A percentile compares a stretch with the other conserved stretches of the same genome.
Evolutionary conservation across 148 eudicot genomes (phyloP).

Genomic region (Fagopyrum homotropicum): DNA sequence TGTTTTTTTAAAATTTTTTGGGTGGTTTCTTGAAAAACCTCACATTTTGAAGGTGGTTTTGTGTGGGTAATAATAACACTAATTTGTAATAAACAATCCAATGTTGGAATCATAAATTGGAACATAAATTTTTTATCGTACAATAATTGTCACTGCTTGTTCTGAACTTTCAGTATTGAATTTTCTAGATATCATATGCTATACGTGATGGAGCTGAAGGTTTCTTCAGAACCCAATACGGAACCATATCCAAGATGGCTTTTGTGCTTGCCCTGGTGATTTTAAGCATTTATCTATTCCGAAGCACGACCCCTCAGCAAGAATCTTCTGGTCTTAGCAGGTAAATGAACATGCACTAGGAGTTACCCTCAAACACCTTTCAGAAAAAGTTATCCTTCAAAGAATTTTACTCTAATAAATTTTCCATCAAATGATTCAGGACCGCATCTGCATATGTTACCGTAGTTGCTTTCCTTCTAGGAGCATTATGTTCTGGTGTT

Average conservation of each 20-base stretch:
- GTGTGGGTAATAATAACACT: not conserved
- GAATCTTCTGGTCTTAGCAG: conserved; percentile 92
- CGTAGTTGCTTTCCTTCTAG: conserved; percentile 82
- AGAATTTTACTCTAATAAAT: conserved; percentile 15
- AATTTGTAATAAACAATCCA: not conserved
- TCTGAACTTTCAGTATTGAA: not conserved
- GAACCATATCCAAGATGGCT: conserved; percentile 97
- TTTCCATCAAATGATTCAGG: conserved; percentile 43
- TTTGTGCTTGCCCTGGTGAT: conserved; percentile 71
- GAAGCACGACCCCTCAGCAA: conserved; percentile 82
- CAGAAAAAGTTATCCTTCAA: conserved; percentile 7
- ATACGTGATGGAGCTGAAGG: conserved; percentile 99
- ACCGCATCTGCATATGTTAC: conserved; percentile 77
- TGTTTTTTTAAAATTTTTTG: too few relatives aligned
- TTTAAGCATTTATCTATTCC: conserved; percentile 76
- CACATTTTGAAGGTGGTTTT: not conserved
- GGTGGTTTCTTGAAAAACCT: not conserved
- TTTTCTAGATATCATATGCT: conserved; percentile 89
- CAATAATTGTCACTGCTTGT: not conserved
- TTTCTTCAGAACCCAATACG: conserved; percentile 93
- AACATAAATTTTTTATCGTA: not conserved
- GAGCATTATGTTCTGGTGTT: conserved; percentile 93
- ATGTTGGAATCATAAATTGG: not conserved
- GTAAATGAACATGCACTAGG: conserved; percentile 22
- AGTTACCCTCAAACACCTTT: conserved; percentile 11